A percentile compares a stretch with the other conserved stretches of the same genome.
Conservation (phyloP, 2,329 filamentous ascomycete species). For the Aspergillus terreus region DNA sequence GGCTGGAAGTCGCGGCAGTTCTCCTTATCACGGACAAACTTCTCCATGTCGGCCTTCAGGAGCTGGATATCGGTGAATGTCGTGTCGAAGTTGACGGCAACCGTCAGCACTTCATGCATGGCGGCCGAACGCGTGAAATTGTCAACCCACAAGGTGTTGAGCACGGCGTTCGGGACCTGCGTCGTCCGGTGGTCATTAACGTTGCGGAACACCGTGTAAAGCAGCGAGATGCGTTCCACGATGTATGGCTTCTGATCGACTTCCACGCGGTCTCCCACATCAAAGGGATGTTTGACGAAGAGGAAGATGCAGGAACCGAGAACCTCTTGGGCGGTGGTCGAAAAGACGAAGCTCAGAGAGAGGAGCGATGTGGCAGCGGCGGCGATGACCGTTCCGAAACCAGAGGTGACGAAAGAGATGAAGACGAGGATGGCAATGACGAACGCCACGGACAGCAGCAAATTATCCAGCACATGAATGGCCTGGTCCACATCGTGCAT, state of each 20-base stretch:
- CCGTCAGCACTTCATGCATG: slow-evolving; percentile 79
- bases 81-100: slow-evolving; percentile 83
- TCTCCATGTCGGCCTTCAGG: slow-evolving; percentile 77
- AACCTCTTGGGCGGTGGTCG: slow-evolving; percentile 86
- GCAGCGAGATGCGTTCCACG: slow-evolving; percentile 89
- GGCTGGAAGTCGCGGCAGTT: slow-evolving; percentile 89
- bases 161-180: slow-evolving; percentile 83
- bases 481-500: slow-evolving; percentile 98
- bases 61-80: slow-evolving; percentile 85
- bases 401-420: slow-evolving; percentile 83
- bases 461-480: slow-evolving; percentile 81
- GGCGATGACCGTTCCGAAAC: slow-evolving; percentile 78
- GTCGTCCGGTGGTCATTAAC: slow-evolving; percentile 75
- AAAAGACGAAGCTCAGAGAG: slow-evolving; percentile 95
- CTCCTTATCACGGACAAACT: slow-evolving; percentile 76
- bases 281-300: slow-evolving; percentile 97
- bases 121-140: slow-evolving; percentile 87
- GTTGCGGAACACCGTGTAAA: slow-evolving; percentile 88
- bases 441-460: slow-evolving; percentile 76
- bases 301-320: slow-evolving; percentile 98
- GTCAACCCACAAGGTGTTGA: slow-evolving; percentile 93
- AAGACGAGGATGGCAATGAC: slow-evolving; percentile 82
- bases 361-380: slow-evolving; percentile 89
- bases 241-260: slow-evolving; percentile 66
- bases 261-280: slow-evolving; percentile 91